Percentiles rank a stretch among this genome's conserved stretches.
Conservation (phyloP, 257 asterid species). For the Solanum sejunctum region DNA sequence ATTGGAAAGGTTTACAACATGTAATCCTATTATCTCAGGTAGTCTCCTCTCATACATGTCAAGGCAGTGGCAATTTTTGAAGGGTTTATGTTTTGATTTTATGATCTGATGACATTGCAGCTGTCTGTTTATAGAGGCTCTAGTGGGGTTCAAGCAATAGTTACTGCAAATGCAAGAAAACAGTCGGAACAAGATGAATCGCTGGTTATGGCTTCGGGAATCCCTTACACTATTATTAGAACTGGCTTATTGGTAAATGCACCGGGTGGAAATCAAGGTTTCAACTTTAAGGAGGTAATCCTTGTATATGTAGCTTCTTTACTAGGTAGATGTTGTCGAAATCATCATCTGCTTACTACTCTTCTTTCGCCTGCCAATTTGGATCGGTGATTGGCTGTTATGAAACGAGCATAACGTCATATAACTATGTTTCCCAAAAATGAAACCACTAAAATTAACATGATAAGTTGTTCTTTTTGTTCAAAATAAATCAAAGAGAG, state of each 20-base stretch:
- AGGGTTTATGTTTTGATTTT: slow-evolving; percentile 11
- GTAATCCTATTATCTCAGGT: slow-evolving; percentile 88
- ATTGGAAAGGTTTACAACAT: slow-evolving; percentile 79
- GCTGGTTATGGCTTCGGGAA: slow-evolving; percentile 43
- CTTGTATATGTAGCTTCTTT: background rate
- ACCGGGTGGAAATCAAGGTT: slow-evolving; percentile 70
- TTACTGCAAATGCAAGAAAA: slow-evolving; percentile 55
- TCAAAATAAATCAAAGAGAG: background rate
- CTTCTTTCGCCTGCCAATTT: background rate
- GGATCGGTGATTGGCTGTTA: background rate
- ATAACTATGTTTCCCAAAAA: background rate
- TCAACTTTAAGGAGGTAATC: slow-evolving; percentile 63
- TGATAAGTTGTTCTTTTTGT: background rate
- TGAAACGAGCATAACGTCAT: background rate
- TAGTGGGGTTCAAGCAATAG: slow-evolving; percentile 67
- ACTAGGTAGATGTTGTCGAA: background rate
- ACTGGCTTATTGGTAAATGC: slow-evolving; percentile 47
- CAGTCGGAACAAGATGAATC: slow-evolving; percentile 69
- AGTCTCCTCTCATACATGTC: slow-evolving; percentile 7
- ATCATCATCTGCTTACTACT: background rate
- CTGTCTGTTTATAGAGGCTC: slow-evolving; percentile 67
- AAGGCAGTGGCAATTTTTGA: background rate
- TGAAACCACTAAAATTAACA: background rate
- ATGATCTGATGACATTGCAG: slow-evolving; percentile 66
- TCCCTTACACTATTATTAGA: slow-evolving; percentile 72